A percentile compares a stretch with the other conserved stretches of the same genome.
phyloP scores from a whole-genome alignment of 305 asterid species.

The Ruellia speciosa region DNA sequence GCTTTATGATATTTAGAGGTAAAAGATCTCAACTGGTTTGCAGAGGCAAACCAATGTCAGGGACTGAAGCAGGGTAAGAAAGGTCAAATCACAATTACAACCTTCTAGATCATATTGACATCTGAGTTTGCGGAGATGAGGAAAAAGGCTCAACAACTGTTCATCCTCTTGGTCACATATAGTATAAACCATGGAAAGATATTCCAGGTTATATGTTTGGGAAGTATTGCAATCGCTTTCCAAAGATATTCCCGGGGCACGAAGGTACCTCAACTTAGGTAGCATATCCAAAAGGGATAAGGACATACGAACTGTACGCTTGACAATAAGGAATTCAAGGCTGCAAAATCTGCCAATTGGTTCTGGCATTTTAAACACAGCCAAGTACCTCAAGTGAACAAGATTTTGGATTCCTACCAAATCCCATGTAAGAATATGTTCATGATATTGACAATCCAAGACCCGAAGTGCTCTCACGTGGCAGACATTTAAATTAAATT shows the following conservation, averaged over 20 bases:
- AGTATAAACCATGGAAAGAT: background rate
- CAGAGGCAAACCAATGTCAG: background rate
- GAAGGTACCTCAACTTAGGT: constrained; percentile 20
- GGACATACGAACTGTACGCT: background rate
- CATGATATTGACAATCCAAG: constrained; percentile 5
- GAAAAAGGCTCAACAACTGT: background rate
- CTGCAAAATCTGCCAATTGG: constrained; percentile 3
- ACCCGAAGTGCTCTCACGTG: constrained; percentile 14
- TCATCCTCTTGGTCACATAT: background rate
- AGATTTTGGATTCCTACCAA: background rate
- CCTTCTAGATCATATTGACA: background rate
- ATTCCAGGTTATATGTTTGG: background rate
- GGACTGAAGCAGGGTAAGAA: background rate
- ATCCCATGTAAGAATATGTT: background rate
- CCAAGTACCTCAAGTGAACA: constrained; percentile 22
- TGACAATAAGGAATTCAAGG: constrained; percentile 16
- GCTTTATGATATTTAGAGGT: constrained; percentile 12
- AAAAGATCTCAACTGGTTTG: no score
- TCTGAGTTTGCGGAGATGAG: constrained; percentile 7
- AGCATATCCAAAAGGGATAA: constrained; percentile 11
- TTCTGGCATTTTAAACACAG: constrained; percentile 5
- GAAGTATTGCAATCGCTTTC: background rate
- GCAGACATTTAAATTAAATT: background rate
- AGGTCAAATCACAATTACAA: background rate
- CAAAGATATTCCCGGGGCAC: background rate